Base-by-base conservation (phyloP, 176 grass and related monocot species). In the Triticum dicoccoides region DNA sequence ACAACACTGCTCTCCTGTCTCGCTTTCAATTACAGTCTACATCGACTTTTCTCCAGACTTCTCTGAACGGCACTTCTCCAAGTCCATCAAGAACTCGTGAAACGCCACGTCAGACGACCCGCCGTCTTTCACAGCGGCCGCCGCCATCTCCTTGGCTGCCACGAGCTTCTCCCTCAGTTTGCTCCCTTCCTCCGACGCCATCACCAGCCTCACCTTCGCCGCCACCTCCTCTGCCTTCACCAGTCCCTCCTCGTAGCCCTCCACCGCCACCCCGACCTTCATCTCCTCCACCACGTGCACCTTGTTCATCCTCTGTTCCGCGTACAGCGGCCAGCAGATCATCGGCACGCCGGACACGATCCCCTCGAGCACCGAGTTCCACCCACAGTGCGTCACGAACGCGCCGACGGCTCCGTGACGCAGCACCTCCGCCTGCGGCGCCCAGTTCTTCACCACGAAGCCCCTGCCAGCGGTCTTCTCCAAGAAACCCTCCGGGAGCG, bases 341-440 rank as follows among this genome's bases (percentile, higher is more conserved):
- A 91, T 88, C 4, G 90, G 86, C 56, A 85, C 66, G 1, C 81
- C 89, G 0, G 77, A 76, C 45, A 81, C 64, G 47, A 90, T 17
- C 9, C 32, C 87, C 62, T 92, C 87, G 5, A 92, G 30, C 2
- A 61, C 62, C 15, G 87, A 83, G 80, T 92, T 91, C 86, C 90
- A 92, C 25, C 86, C 90, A 6, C 73, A 86, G 72, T 92, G 90
- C 32, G 86, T 89, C 71, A 92, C 84, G 83, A 89, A 92, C 33
- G 59, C 76, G 1, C 87, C 87, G 1, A 76, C 73, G 45, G 73
- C 73, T 18, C 14, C 0, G 73, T 76, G 73, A 5, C 17, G 45
- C 45, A 76, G 0, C 25, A 76, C 73, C 45, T 76, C 45, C 14
- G 73, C 73, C 9, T 76, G 73, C 11, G 73, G 73, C 25, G 45